Conservation (phyloP, 768 basidiomycete species). For the Bullera alba region DNA sequence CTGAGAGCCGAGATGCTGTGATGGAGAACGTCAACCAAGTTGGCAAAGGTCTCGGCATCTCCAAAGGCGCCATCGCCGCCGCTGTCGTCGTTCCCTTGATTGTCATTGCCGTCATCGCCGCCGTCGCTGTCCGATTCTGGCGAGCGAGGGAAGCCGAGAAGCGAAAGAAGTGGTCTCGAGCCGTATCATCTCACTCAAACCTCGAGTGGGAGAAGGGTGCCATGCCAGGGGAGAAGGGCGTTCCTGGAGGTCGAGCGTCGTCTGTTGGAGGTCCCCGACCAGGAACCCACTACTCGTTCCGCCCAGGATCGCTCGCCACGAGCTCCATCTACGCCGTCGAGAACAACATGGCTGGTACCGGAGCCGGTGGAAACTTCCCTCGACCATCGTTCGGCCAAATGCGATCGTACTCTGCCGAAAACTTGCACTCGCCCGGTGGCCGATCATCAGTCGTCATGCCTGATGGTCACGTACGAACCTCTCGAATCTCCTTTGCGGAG, state of each 20-base stretch:
- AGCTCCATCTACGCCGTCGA: slow-evolving; percentile 38
- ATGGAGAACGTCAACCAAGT: slow-evolving; percentile 34
- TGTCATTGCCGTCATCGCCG: slow-evolving; percentile 26
- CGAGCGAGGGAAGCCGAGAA: slow-evolving; percentile 40
- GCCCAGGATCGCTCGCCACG: slow-evolving; percentile 21
- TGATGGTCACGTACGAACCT: slow-evolving; percentile 30
- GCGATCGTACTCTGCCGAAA: slow-evolving; percentile 25
- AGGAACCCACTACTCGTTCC: slow-evolving; percentile 9
- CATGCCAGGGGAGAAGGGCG: slow-evolving; percentile 23
- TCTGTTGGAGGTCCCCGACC: slow-evolving; percentile 12
- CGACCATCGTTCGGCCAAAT: slow-evolving; percentile 14
- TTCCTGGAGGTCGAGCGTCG: slow-evolving; percentile 32
- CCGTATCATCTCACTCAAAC: slow-evolving; percentile 37
- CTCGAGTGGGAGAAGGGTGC: slow-evolving; percentile 45
- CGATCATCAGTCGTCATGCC: slow-evolving; percentile 27
- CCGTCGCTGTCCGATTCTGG: slow-evolving; percentile 41
- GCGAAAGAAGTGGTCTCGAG: slow-evolving; percentile 43
- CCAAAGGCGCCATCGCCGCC: slow-evolving; percentile 42
- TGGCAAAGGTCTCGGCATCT: slow-evolving; percentile 20
- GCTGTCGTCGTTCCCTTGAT: slow-evolving; percentile 44
- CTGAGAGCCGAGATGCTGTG: slow-evolving; percentile 33
- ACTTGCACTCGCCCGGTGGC: slow-evolving; percentile 15
- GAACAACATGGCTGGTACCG: slow-evolving; percentile 43
- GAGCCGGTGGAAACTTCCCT: slow-evolving; percentile 21
- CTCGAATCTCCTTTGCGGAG: slow-evolving; percentile 45